Evolutionary conservation across 495 filamentous ascomycete species (phyloP), one percentile per base, ranked within the genome.

Genomic region (Trichoderma gamsii): DNA sequence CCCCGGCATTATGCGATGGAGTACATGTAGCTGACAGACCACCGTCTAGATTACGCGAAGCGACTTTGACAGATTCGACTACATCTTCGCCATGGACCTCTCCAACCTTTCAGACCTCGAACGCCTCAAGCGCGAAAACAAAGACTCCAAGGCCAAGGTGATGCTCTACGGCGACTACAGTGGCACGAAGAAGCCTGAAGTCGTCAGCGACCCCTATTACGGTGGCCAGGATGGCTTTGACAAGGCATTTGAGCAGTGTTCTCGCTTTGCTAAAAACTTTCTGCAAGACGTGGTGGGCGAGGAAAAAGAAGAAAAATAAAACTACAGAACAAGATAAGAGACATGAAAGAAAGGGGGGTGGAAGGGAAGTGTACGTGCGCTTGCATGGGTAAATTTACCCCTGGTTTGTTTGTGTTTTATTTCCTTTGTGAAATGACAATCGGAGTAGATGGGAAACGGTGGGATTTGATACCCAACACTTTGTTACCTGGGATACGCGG

Each of bases 191-290:
- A 83, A 82, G 69, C 78, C 80, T 64, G 89, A 89, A 43, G 88
- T 95, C 73, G 88, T 97, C n/a, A 80, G 85, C 69, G 95, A 98
- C 74, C 95, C 95, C 11, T 99, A 99, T 74, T 97, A 98, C 79
- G 92, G 91, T 11, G 92, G 85, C 7, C 82, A 80, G 4, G 84
- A 92, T 68, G 92, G 92, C 6, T 99, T 99, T 73, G 89, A 92
- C 70, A 86, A 85, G 72, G 92, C 93, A 38, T 97, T 90, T 76
- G 86, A 93, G 76, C 95, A 97, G 79, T 87, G 89, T 64, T 79
- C 83, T 44, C 81, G 90, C 67, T 97, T 97, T 74, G 91, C 92
- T 35, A 85, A 84, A 73, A 90, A 89, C 66, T 92, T 97, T 72
- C 70, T 96, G 65, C 76, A 76, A 27, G 73, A 80, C 8, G 78